A percentile compares a stretch with the other conserved stretches of the same genome.
Conservation (phyloP, 192 early-diverging fungal species). For the Tieghemiomyces parasiticus region DNA sequence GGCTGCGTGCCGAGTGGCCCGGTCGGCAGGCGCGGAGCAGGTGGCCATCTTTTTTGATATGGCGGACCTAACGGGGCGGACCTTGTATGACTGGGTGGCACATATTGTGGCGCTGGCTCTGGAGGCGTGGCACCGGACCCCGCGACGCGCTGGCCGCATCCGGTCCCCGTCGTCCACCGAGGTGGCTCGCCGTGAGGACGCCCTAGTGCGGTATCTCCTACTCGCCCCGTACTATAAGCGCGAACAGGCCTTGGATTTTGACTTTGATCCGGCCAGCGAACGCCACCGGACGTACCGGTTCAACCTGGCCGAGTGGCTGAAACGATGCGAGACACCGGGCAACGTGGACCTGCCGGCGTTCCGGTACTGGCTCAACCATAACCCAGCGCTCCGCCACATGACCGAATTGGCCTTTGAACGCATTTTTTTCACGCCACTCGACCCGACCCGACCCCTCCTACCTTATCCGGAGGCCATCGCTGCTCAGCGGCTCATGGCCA, state of each 20-base stretch:
- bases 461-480: not conserved
- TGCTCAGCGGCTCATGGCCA: slow-evolving; percentile 5
- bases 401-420: slow-evolving; percentile 15
- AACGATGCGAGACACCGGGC: slow-evolving; percentile 11
- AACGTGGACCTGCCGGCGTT: slow-evolving; percentile 11
- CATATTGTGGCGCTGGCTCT: not conserved
- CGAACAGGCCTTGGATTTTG: not conserved
- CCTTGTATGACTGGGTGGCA: slow-evolving; percentile 1
- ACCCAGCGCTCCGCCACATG: slow-evolving; percentile 15
- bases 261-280: not conserved
- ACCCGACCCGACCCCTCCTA: slow-evolving; percentile 1
- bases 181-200: not conserved
- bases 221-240: not conserved
- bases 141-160: not conserved
- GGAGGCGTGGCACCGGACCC: not conserved
- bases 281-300: not conserved
- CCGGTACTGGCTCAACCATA: slow-evolving; percentile 18
- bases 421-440: slow-evolving; percentile 12
- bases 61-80: not conserved
- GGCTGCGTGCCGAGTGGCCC: slow-evolving; percentile 5
- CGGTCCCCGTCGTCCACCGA: not conserved
- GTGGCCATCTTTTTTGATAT: not conserved
- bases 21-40: slow-evolving; percentile 4
- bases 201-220: not conserved
- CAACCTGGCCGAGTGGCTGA: slow-evolving; percentile 11